phyloP scores from a whole-genome alignment of 345 rosid species.

The Populus deltoides region DNA sequence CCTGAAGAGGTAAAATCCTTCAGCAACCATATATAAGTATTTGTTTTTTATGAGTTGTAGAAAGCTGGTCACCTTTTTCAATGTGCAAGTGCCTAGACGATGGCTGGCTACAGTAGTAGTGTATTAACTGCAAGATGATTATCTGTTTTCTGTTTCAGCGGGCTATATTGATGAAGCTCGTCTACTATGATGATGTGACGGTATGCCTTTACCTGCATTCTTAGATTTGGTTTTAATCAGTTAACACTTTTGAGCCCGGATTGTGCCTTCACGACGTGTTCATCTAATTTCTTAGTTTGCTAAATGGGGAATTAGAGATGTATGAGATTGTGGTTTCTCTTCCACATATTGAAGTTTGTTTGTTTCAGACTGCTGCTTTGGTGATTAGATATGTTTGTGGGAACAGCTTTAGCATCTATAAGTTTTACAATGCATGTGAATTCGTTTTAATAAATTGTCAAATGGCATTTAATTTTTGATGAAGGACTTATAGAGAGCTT shows the following conservation, averaged over 20 bases:
- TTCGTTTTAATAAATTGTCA: background rate
- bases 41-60: background rate
- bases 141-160: constrained; percentile 60
- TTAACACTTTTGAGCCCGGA: background rate
- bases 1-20: constrained; percentile 68
- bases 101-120: background rate
- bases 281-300: background rate
- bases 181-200: constrained; percentile 92
- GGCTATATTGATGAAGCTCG: constrained; percentile 89
- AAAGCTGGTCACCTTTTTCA: background rate
- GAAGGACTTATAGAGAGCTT: background rate
- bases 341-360: background rate
- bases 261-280: background rate
- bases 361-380: background rate
- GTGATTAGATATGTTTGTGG: background rate
- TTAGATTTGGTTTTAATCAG: background rate
- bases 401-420: background rate
- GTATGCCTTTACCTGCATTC: constrained; percentile 44
- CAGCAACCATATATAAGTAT: background rate
- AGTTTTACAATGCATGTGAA: background rate
- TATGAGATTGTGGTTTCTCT: background rate
- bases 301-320: background rate
- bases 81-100: background rate
- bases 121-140: constrained; percentile 11
- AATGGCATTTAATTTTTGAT: background rate